phyloP scores from a whole-genome alignment of 495 filamentous ascomycete genomes.

The Halenospora varia region DNA sequence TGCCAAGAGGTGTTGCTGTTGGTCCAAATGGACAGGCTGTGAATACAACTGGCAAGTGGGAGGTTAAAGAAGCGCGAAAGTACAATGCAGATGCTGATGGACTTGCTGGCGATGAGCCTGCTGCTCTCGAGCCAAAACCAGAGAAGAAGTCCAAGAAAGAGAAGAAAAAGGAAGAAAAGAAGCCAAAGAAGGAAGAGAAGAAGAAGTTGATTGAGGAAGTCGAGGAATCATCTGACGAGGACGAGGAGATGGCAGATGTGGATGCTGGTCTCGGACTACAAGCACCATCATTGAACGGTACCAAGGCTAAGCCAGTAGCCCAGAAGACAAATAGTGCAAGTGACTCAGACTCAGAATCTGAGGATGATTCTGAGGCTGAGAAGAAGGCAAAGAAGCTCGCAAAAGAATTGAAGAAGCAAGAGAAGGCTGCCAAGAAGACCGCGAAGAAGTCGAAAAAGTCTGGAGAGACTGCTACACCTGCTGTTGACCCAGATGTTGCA shows the following conservation, averaged over 20 bases:
- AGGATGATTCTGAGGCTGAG: slow-evolving; percentile 8
- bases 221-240: slow-evolving; percentile 33
- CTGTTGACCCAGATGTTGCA: slow-evolving; percentile 32
- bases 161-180: slow-evolving; percentile 39
- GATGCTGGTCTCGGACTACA: slow-evolving; percentile 17
- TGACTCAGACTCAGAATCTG: slow-evolving; percentile 1
- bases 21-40: slow-evolving; percentile 63
- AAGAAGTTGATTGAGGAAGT: slow-evolving; percentile 46
- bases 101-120: slow-evolving; percentile 63
- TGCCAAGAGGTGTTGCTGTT: slow-evolving; percentile 69
- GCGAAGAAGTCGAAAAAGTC: slow-evolving; percentile 43
- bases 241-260: slow-evolving; percentile 27
- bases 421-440: slow-evolving; percentile 31
- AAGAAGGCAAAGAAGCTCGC: slow-evolving; percentile 39
- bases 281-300: slow-evolving; percentile 13
- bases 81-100: slow-evolving; percentile 96
- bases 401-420: slow-evolving; percentile 37
- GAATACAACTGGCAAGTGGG: slow-evolving; percentile 67
- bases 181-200: slow-evolving; percentile 34
- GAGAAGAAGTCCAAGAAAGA: slow-evolving; percentile 44
- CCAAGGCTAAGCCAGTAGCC: slow-evolving; percentile 16
- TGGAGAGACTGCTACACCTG: slow-evolving; percentile 38
- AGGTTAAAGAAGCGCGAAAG: slow-evolving; percentile 88
- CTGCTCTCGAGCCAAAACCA: slow-evolving; percentile 45
- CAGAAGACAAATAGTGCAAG: not conserved